Base-by-base conservation (phyloP, 2,329 filamentous ascomycete species). In the Diaporthe amygdali region DNA sequence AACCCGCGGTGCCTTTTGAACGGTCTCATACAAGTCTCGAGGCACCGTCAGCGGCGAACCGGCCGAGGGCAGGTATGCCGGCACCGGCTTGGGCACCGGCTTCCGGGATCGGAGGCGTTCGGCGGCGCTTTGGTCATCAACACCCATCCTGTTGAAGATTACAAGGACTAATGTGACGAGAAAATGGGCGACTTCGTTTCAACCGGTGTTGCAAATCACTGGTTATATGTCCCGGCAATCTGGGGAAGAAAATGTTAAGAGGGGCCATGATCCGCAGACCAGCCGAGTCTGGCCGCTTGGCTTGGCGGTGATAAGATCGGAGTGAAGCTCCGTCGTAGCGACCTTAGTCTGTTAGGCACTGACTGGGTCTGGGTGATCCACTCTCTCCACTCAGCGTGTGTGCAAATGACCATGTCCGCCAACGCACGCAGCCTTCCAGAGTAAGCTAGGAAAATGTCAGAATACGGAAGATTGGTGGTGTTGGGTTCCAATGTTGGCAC, bases 11-110 rank as follows among this genome's bases (percentile, higher is more conserved):
- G 85, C 84, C 4, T 79, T 72, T 46, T 90, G 88, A 25, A 96
- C 88, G 2, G 89, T 85, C 5, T 90, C 85, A 82, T 96, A 94
- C 8, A 84, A 73, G 3, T 75, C 70, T 66, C 80, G 80, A 75
- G 88, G 81, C 12, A 87, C 84, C 0, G 80, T 81, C 27, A 86
- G 76, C 2, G 83, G 82, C 3, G 84, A 86, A 6, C 82, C 84
- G 8, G 80, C 79, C 3, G 76, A 79, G 10, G 85, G 80, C 3
- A 86, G 82, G 69, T 87, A 87, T 7, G 86, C 86, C 47, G 86
- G 86, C 41, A 83, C 82, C 14, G 86, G 85, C 74, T 82, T 83
- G 41, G 85, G 84, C 69, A 87, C 81, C 14, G 82, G 82, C 71
- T 83, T 82, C 46, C 84, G 81, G 74, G 82, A 81, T 72, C 79